Conservation (phyloP, 129 eudicot genomes). For the Flaveria brownii region DNA sequence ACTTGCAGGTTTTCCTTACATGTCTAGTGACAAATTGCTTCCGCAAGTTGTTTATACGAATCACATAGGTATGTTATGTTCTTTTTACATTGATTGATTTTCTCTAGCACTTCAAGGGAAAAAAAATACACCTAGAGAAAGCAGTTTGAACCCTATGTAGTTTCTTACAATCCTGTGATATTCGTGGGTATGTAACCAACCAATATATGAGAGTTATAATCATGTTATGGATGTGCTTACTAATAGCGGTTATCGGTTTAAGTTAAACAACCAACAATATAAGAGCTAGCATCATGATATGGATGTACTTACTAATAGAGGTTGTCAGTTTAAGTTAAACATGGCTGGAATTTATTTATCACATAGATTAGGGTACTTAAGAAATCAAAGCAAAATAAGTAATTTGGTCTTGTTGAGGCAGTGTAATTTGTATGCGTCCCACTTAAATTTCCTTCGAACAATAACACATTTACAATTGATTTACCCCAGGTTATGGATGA, state of each 20-base stretch:
- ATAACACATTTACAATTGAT: background rate
- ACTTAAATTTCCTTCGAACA: background rate
- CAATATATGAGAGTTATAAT: background rate
- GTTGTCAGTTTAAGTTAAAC: too few species aligned
- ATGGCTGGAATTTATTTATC: too few species aligned
- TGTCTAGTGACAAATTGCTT: conserved; percentile 50
- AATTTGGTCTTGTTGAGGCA: background rate
- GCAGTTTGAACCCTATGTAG: too few species aligned
- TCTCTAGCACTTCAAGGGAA: background rate
- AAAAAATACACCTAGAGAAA: background rate
- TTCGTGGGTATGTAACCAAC: background rate
- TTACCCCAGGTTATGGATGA: background rate
- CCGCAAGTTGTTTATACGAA: conserved; percentile 36
- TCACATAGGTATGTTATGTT: background rate
- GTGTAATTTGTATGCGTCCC: background rate
- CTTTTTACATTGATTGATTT: conserved; percentile 2
- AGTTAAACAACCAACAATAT: too few species aligned
- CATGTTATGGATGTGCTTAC: background rate
- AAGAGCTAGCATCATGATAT: too few species aligned
- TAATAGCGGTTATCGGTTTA: too few species aligned
- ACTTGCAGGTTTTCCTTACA: conserved; percentile 75
- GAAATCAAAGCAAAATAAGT: background rate
- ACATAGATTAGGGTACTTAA: too few species aligned
- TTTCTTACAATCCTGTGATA: background rate
- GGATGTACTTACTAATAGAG: too few species aligned